Percentiles rank a stretch among this genome's conserved stretches.
These are phyloP conservation scores for Annulohypoxylon truncatum DNA, from an alignment of 2,329 filamentous ascomycete species.

Conservation along the genomic window DNA sequence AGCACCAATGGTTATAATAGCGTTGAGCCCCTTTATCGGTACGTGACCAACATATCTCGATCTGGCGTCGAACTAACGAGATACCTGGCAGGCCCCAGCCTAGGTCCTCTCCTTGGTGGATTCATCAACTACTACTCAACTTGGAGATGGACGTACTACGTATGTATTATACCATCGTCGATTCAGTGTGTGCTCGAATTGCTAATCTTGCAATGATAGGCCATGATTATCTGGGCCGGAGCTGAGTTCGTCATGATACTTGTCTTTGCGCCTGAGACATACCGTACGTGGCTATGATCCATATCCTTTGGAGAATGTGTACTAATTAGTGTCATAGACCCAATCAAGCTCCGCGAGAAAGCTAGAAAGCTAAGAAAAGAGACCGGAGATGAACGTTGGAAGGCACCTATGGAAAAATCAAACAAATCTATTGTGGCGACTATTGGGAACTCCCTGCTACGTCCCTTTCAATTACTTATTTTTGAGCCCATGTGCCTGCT, in stretches of 20 bases:
- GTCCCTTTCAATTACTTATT: constrained; percentile 82
- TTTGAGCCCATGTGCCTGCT: constrained; percentile 88
- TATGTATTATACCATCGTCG: constrained; percentile 28
- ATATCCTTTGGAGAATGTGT: constrained; percentile 46
- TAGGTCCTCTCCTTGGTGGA: constrained; percentile 75
- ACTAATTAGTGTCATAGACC: constrained; percentile 59
- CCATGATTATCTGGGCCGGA: constrained; percentile 85
- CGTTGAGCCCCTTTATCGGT: constrained; percentile 70
- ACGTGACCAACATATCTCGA: not conserved
- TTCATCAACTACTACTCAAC: constrained; percentile 81
- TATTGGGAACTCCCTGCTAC: constrained; percentile 67
- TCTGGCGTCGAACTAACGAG: constrained; percentile 15
- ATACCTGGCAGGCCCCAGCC: constrained; percentile 60
- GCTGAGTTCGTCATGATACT: constrained; percentile 72
- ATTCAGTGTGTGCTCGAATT: not conserved
- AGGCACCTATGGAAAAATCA: constrained; percentile 79
- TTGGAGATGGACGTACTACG: constrained; percentile 89
- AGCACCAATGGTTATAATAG: constrained; percentile 86
- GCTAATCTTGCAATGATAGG: constrained; percentile 40
- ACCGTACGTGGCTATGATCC: constrained; percentile 64
- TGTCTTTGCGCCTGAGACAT: constrained; percentile 87
- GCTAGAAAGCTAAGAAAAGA: constrained; percentile 75
- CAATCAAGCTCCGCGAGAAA: constrained; percentile 78
- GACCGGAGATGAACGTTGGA: constrained; percentile 81
- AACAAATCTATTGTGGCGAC: constrained; percentile 74